These are phyloP conservation scores for Diplodia mutila DNA, from an alignment of 2,329 filamentous ascomycete species.

Conservation along the genomic window DNA sequence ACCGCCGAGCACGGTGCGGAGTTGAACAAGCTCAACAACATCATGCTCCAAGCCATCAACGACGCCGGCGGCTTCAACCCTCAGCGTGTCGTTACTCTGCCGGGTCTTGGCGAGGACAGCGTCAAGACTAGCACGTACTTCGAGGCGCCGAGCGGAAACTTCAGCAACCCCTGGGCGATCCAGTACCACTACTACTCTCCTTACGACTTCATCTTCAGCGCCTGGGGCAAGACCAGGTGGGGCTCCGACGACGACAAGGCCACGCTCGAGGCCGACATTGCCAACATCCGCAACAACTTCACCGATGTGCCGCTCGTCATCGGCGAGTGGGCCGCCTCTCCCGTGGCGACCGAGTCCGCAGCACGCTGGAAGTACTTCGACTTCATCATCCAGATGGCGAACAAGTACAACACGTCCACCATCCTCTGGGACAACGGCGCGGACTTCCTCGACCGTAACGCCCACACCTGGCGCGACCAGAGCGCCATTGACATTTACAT, in stretches of 20 bases:
- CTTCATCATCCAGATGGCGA: constrained; percentile 54
- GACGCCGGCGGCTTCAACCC: constrained; percentile 60
- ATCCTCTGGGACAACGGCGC: constrained; percentile 65
- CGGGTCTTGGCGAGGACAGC: constrained; percentile 56
- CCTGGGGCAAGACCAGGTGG: constrained; percentile 65
- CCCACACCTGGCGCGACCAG: constrained; percentile 56
- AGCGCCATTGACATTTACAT: constrained; percentile 54
- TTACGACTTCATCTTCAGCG: constrained; percentile 48
- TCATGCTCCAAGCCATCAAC: constrained; percentile 59
- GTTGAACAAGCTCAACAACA: constrained; percentile 60
- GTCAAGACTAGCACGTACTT: constrained; percentile 61
- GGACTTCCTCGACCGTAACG: constrained; percentile 58
- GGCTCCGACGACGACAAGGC: constrained; percentile 59
- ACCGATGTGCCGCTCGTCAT: constrained; percentile 59
- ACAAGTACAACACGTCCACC: constrained; percentile 54
- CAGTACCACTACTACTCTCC: constrained; percentile 67
- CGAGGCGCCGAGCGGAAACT: constrained; percentile 48
- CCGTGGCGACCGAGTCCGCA: constrained; percentile 56
- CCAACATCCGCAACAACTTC: constrained; percentile 58
- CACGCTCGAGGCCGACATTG: constrained; percentile 54
- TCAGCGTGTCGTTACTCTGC: constrained; percentile 60
- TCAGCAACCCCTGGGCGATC: constrained; percentile 61
- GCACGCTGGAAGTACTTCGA: constrained; percentile 64
- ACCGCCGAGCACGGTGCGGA: constrained; percentile 55
- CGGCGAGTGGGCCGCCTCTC: constrained; percentile 61